Percentiles rank a stretch among this genome's conserved stretches.
These are phyloP conservation scores for Crassisporium funariophilum DNA, from an alignment of 768 basidiomycete species.

Conservation along the genomic window DNA sequence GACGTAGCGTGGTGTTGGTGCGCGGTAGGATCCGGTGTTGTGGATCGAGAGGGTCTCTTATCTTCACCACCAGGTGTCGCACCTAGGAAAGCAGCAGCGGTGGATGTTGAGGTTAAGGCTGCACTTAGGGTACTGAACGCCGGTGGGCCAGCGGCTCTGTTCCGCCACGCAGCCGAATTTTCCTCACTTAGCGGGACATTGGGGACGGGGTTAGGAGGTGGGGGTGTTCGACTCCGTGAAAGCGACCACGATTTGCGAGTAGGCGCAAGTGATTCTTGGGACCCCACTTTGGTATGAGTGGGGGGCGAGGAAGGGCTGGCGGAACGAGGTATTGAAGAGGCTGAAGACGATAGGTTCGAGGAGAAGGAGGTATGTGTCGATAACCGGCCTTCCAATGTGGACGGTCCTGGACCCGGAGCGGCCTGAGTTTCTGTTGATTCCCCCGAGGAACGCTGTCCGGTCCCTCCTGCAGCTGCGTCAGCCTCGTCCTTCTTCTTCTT, in stretches of 20 bases:
- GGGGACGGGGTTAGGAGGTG: slow-evolving; percentile 28
- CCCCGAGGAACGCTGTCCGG: slow-evolving; percentile 13
- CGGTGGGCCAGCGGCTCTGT: slow-evolving; percentile 37
- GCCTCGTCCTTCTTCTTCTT: slow-evolving; percentile 53
- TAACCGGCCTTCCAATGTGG: slow-evolving; percentile 31
- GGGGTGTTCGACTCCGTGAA: slow-evolving; percentile 41
- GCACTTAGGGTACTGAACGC: slow-evolving; percentile 49
- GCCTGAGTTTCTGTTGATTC: slow-evolving; percentile 23
- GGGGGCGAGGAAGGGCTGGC: slow-evolving; percentile 15
- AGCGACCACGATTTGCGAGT: slow-evolving; percentile 34
- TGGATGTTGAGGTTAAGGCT: slow-evolving; percentile 46
- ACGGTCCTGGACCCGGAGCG: slow-evolving; percentile 32
- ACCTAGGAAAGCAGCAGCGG: slow-evolving; percentile 44
- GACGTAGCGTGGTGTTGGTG: slow-evolving; percentile 6
- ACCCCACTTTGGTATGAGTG: slow-evolving; percentile 21
- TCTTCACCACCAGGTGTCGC: slow-evolving; percentile 15
- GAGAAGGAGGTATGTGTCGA: slow-evolving; percentile 27
- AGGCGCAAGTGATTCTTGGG: slow-evolving; percentile 23
- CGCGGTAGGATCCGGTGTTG: no score
- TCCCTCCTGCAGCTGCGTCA: slow-evolving; percentile 27
- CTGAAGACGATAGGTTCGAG: slow-evolving; percentile 29
- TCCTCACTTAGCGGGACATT: slow-evolving; percentile 28
- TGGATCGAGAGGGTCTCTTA: slow-evolving; percentile 5
- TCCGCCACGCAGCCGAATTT: slow-evolving; percentile 34
- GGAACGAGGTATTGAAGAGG: slow-evolving; percentile 19